Evolutionary conservation across 2,329 filamentous ascomycete genomes (phyloP), one percentile per base, ranked within the genome.

Genomic region (Colletotrichum higginsianum): DNA sequence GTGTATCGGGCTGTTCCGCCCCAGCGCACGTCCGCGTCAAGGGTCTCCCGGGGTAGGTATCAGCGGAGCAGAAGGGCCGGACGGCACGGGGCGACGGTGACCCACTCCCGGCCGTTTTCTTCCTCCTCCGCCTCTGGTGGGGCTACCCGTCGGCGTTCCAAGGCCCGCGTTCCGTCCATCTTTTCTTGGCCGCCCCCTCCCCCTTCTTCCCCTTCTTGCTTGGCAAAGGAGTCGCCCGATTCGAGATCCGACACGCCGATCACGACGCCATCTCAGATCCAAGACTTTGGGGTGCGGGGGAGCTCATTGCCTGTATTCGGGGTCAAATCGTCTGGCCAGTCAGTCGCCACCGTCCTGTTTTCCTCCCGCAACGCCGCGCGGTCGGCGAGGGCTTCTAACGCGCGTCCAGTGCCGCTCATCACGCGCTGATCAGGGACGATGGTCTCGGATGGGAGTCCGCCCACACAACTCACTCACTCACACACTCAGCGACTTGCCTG

Each of bases 1-100:
- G 53, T 35, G 40, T 16, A 4, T 26, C 69, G 69, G 69, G 44
- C 42, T 72, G 38, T 64, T 69, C 58, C 69, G 65, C 16, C 38
- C 4, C 11, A 13, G 46, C 42, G 35, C 35, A 52, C 5, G 12
- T 49, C 38, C 53, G 35, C 69, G 44, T 30, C 60, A 11, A 42
- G 60, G 60, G 60, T 61, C 30, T 35, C 42, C 30, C 57, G n/a
- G 6, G 26, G 15, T n/a, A n/a, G 35, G 53, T 6, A n/a, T 26
- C 8, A 13, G 42, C 63, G 46, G 42, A 16, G 18, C 12, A 61
- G 11, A 21, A 38, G 11, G 15, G 9, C 58, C 46, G 46, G 30
- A n/a, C 21, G 18, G 9, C 30, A 52, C 60, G 60, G 55, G 47
- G 15, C 44, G 16, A 26, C n/a, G 57, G 30, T 4, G 16, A 30